These are phyloP conservation scores for Phlebiopsis flavidoalba DNA, from an alignment of 768 basidiomycete genomes.

Conservation along the genomic window DNA sequence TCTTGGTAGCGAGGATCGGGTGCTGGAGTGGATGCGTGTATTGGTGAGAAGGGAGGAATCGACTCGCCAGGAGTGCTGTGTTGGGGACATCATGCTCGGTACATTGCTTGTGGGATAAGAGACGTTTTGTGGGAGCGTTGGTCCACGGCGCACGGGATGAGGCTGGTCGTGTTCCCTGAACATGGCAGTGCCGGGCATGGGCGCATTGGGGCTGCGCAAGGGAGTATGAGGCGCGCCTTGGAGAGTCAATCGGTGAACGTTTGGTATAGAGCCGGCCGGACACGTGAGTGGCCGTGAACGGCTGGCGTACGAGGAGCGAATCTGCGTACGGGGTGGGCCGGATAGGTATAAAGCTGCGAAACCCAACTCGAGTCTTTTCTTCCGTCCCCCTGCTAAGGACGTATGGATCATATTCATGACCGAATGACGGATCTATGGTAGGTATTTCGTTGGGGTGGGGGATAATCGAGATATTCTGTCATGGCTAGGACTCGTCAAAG, in stretches of 20 bases:
- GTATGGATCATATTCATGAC: slow-evolving; percentile 10
- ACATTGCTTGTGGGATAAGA: slow-evolving; percentile 6
- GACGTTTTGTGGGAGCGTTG: slow-evolving; percentile 5
- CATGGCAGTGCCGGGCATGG: slow-evolving; percentile 1
- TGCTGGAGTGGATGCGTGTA: slow-evolving; percentile 6
- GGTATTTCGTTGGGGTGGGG: neutral
- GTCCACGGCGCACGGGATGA: neutral
- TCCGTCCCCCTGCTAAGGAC: neutral
- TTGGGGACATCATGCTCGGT: neutral
- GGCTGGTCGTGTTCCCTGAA: slow-evolving; percentile 5
- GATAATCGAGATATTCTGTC: slow-evolving; percentile 7
- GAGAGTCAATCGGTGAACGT: slow-evolving; percentile 1
- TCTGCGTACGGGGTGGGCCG: neutral
- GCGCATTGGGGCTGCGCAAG: neutral
- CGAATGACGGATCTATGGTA: neutral
- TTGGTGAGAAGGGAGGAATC: slow-evolving; percentile 1
- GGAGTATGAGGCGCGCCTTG: neutral
- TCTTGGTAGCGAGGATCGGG: slow-evolving; percentile 1
- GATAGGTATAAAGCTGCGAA: neutral
- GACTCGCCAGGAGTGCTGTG: neutral
- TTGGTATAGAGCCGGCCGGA: neutral
- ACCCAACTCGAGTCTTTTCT: neutral
- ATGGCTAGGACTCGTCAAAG: slow-evolving; percentile 9
- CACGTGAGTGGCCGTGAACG: neutral
- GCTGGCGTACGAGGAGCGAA: neutral